These are phyloP conservation scores for Morella rubra DNA, from an alignment of 306 rosid species.

Conservation along the genomic window DNA sequence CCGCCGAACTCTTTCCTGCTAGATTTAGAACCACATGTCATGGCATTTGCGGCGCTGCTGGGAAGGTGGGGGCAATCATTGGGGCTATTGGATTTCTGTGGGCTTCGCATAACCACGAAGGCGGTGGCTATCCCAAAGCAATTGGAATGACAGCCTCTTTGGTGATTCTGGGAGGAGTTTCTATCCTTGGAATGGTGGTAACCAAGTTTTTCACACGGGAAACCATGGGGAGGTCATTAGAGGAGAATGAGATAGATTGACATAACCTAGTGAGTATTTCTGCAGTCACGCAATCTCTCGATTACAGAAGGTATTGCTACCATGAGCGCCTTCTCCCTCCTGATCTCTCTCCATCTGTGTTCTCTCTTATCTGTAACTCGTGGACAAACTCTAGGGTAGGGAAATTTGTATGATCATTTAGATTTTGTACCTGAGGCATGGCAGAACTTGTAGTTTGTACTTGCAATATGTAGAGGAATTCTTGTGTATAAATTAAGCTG, in stretches of 20 bases:
- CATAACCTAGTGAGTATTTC: background rate
- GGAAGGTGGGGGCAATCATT: constrained; percentile 71
- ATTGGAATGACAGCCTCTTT: constrained; percentile 50
- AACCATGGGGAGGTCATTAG: constrained; percentile 68
- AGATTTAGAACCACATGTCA: constrained; percentile 78
- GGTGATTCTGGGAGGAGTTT: constrained; percentile 57
- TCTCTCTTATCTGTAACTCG: no score
- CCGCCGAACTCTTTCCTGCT: constrained; percentile 79
- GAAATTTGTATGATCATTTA: no score
- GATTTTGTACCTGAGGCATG: no score
- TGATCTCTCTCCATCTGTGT: no score
- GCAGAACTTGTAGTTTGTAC: no score
- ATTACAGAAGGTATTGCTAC: no score
- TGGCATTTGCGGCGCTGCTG: constrained; percentile 72
- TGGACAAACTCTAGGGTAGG: no score
- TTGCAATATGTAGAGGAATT: no score
- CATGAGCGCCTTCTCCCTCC: no score
- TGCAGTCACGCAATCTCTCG: constrained; percentile 23
- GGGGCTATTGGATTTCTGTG: constrained; percentile 63
- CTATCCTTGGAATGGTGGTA: constrained; percentile 50
- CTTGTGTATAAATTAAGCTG: no score
- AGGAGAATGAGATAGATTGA: constrained; percentile 64
- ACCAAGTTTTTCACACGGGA: constrained; percentile 61
- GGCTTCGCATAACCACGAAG: constrained; percentile 35
- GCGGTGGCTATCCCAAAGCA: constrained; percentile 30